Percentiles rank a stretch among this genome's conserved stretches.
Evolutionary conservation across 2,329 filamentous ascomycete species (phyloP).

Genomic region (Hypoxylon sp.): DNA sequence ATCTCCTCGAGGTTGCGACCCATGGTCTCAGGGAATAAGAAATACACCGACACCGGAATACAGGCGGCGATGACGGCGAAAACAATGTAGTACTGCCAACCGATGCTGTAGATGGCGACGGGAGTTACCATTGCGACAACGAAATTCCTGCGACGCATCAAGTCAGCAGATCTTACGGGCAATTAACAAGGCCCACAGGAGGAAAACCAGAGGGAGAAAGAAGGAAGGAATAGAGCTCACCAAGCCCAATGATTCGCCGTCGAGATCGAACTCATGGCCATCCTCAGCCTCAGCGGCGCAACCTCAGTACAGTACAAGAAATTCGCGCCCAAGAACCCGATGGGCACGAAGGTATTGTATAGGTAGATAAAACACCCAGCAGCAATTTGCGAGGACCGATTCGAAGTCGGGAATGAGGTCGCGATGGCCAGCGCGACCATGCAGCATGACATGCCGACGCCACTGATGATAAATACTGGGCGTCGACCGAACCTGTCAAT

Average conservation of each 20-base stretch:
- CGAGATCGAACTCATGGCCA: constrained; percentile 68
- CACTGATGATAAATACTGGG: constrained; percentile 65
- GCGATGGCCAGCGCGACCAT: constrained; percentile 67
- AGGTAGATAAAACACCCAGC: constrained; percentile 70
- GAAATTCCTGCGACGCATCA: constrained; percentile 54
- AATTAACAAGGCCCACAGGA: no score
- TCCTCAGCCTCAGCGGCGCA: constrained; percentile 64
- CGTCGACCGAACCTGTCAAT: constrained; percentile 66
- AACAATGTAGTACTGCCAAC: constrained; percentile 65
- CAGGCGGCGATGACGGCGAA: constrained; percentile 61
- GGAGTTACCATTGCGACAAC: constrained; percentile 61
- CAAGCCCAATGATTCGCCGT: constrained; percentile 68
- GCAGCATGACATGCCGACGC: constrained; percentile 65
- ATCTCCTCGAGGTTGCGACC: constrained; percentile 63
- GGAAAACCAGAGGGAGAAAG: background rate
- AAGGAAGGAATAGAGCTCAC: constrained; percentile 47
- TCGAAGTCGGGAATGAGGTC: constrained; percentile 61
- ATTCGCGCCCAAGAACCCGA: constrained; percentile 70
- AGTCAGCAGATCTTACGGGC: no score
- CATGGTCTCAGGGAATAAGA: constrained; percentile 65
- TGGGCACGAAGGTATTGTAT: constrained; percentile 71
- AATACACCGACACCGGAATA: constrained; percentile 60
- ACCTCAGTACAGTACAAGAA: constrained; percentile 72
- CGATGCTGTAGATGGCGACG: constrained; percentile 63
- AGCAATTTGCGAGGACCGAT: constrained; percentile 62